These are phyloP conservation scores for Polyporus tsugae DNA, from an alignment of 1,284 basidiomycete species.

Conservation along the genomic window DNA sequence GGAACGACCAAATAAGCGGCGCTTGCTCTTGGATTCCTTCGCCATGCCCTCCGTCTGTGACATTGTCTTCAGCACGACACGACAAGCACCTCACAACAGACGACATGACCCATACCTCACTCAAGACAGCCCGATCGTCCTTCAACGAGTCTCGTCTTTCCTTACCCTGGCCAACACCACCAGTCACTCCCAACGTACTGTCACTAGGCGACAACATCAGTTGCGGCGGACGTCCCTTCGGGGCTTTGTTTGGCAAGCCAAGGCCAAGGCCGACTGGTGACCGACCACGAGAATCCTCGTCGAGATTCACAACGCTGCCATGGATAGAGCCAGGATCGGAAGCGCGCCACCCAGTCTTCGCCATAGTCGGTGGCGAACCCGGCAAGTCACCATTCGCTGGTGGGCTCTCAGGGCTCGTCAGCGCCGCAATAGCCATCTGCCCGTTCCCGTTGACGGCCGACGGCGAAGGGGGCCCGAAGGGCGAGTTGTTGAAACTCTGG, in stretches of 20 bases:
- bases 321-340: conserved; percentile 42
- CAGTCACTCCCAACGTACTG: conserved; percentile 55
- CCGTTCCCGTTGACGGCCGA: conserved; percentile 32
- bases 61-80: neutral
- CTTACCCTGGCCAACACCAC: conserved; percentile 33
- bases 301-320: conserved; percentile 19
- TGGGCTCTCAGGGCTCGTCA: conserved; percentile 51
- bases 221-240: conserved; percentile 51
- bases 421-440: conserved; percentile 25
- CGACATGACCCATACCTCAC: conserved; percentile 60
- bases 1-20: conserved; percentile 66
- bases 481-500: conserved; percentile 45
- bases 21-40: conserved; percentile 42
- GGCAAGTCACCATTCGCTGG: conserved; percentile 44
- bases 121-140: conserved; percentile 67
- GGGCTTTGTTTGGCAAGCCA: conserved; percentile 31
- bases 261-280: conserved; percentile 33
- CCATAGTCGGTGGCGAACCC: conserved; percentile 26
- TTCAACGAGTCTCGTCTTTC: conserved; percentile 44
- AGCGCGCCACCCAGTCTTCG: conserved; percentile 38
- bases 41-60: conserved; percentile 52
- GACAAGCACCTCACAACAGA: neutral
- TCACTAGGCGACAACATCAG: conserved; percentile 69
- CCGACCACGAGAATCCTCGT: conserved; percentile 27
- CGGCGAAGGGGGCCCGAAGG: conserved; percentile 34